Evolutionary conservation across 129 eudicot species (phyloP).

Genomic region (Oenanthe sinensis): DNA sequence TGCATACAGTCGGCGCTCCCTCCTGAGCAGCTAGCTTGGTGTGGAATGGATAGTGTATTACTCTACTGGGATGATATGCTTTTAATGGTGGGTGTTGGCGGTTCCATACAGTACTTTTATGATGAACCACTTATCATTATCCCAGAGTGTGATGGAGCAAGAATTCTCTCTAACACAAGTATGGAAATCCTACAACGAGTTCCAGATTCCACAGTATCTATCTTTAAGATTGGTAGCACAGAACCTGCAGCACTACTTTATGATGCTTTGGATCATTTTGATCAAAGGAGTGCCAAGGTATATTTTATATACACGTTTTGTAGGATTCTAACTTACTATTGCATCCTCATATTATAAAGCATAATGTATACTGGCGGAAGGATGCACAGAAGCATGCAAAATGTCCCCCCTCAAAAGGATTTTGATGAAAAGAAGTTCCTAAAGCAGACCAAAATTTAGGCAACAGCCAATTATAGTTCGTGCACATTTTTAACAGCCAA

Average conservation of each 20-base stretch:
- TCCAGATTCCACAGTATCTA: constrained; percentile 85
- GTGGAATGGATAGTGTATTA: constrained; percentile 94
- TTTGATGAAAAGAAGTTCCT: neutral
- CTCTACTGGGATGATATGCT: constrained; percentile 98
- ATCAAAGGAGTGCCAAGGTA: constrained; percentile 93
- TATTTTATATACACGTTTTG: neutral
- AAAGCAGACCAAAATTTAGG: neutral
- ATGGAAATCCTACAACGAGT: constrained; percentile 97
- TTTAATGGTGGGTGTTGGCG: constrained; percentile 95
- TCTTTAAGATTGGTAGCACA: constrained; percentile 91
- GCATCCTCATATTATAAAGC: neutral
- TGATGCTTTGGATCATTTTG: constrained; percentile 99
- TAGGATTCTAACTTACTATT: neutral
- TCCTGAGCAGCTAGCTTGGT: constrained; percentile 98
- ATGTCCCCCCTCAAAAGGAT: too few species aligned
- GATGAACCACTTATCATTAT: constrained; percentile 87
- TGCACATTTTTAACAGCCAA: neutral
- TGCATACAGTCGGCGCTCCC: constrained; percentile 73
- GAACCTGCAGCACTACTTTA: constrained; percentile 84
- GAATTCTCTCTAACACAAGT: constrained; percentile 70
- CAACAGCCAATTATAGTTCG: neutral
- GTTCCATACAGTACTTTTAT: constrained; percentile 71
- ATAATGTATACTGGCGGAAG: neutral
- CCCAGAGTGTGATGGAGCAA: constrained; percentile 95
- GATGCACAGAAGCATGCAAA: neutral